Evolutionary conservation across 192 early-diverging fungal species (phyloP).

Genomic region (Backusella macrospora): DNA sequence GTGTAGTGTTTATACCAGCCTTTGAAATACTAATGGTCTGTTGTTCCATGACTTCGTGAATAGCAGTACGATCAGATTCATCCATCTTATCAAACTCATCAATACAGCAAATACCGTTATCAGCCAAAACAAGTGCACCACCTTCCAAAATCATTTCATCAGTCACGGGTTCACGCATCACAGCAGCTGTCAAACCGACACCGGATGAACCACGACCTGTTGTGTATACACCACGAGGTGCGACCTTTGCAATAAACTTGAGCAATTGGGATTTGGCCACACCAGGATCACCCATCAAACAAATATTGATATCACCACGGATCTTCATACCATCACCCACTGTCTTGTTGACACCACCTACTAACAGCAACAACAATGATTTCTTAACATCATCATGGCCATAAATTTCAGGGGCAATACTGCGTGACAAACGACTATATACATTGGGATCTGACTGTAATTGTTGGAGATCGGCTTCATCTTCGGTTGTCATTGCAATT

Average conservation of each 20-base stretch:
- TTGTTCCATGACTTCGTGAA: constrained; percentile 99
- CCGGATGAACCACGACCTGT: constrained; percentile 95
- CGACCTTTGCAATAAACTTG: constrained; percentile 91
- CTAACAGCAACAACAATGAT: constrained; percentile 81
- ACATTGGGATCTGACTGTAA: constrained; percentile 69
- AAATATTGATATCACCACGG: constrained; percentile 96
- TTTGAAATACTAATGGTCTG: constrained; percentile 98
- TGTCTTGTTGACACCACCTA: constrained; percentile 80
- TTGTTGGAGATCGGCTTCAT: constrained; percentile 56
- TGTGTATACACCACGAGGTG: constrained; percentile 96
- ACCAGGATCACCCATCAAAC: constrained; percentile 98
- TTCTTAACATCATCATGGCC: constrained; percentile 94
- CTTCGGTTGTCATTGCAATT: constrained; percentile 65
- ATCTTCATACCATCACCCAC: constrained; percentile 94
- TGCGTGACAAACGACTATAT: constrained; percentile 75
- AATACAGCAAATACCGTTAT: constrained; percentile 98
- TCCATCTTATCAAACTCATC: constrained; percentile 99
- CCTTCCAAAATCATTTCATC: constrained; percentile 98
- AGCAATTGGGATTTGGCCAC: constrained; percentile 98
- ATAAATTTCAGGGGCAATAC: constrained; percentile 90
- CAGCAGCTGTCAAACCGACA: constrained; percentile 94
- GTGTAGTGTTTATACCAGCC: constrained; percentile 96
- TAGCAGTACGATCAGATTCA: constrained; percentile 92
- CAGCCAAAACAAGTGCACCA: constrained; percentile 95
- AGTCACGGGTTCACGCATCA: constrained; percentile 90